Conservation (phyloP, 2,329 filamentous ascomycete species). For the Knoxdaviesia proteae region DNA sequence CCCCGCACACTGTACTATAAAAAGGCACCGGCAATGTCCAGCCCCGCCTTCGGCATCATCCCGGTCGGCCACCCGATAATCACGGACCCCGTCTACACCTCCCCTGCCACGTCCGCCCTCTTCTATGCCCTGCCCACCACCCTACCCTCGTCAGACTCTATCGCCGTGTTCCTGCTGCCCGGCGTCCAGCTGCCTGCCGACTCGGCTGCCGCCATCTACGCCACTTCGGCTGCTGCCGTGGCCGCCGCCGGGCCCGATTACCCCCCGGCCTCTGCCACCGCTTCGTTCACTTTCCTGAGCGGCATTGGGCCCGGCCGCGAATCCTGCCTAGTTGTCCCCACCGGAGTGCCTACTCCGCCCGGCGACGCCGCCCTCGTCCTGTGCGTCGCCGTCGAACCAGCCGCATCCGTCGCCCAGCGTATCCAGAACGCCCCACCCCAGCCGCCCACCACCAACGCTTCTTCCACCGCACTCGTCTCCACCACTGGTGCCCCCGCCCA, state of each 20-base stretch:
- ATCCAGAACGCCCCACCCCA: conserved; percentile 36
- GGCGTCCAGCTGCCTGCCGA: conserved; percentile 49
- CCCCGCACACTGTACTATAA: too few species aligned
- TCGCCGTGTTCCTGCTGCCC: conserved; percentile 78
- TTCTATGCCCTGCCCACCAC: conserved; percentile 30
- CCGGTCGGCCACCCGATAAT: conserved; percentile 38
- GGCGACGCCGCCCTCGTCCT: conserved; percentile 38
- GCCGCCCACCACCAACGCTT: conserved; percentile 11
- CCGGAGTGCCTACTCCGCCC: conserved; percentile 10
- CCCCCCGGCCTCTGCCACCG: conserved; percentile 17
- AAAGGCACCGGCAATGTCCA: conserved; percentile 13
- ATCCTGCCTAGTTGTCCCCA: conserved; percentile 73
- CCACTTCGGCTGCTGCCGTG: conserved; percentile 32
- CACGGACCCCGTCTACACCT: conserved; percentile 29
- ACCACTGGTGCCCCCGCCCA: conserved; percentile 4
- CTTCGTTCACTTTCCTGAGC: conserved; percentile 58
- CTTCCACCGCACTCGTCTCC: conserved; percentile 6
- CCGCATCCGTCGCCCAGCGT: conserved; percentile 47
- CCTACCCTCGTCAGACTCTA: conserved; percentile 45
- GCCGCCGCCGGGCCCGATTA: conserved; percentile 18
- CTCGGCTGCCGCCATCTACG: conserved; percentile 77
- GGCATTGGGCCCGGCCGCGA: conserved; percentile 80
- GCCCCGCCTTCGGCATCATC: conserved; percentile 35
- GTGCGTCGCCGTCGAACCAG: conserved; percentile 66
- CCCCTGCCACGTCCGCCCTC: conserved; percentile 24